Evolutionary conservation across 768 basidiomycete genomes (phyloP), one percentile per base, ranked within the genome.

Genomic region (Cystofilobasidium capitatum): DNA sequence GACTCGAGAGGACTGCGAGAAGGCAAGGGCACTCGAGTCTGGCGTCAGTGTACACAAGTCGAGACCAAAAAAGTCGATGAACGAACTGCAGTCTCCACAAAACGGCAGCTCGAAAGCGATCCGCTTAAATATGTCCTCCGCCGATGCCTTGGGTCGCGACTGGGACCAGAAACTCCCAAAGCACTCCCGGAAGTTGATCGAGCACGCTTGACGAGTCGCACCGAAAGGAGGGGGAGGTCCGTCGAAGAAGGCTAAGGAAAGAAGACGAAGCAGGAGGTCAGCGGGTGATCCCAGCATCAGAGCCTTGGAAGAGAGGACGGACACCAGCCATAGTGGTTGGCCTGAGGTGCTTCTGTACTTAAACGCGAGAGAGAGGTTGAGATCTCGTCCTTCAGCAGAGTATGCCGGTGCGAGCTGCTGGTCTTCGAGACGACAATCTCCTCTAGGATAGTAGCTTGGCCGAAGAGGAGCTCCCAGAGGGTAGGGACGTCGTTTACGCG

Each of bases 71-170:
- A 47, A 24, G 6, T 7, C 9, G 45, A 24, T 9, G n/a, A 10
- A 49, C 47, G 47, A 8, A 49, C 47, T 49, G 58, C 58, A 59
- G 40, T 59, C 58, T 24, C 58, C 58, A 36, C 58, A 59, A 16
- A 20, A 36, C 7, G 58, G 58, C 31, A 6, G 35, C 36, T 59
- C 58, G 17, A 59, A 59, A 33, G 58, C 58, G 35, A 59, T 20
- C 40, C 58, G 31, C 40, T 39, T 37, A 36, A 59, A 59, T 20
- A 39, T 22, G 10, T 59, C 58, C 17, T 36, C 58, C 4, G 47
- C 12, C 4, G 47, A 13, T 26, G 47, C 29, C n/a, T 14, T 10
- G n/a, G 22, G 47, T 3, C n/a, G 29, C 13, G 13, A 26, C 22
- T 8, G 12, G 4, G 20, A 24, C 47, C 47, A 49, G 10, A 10